These are phyloP conservation scores for Pseudomonodictys pantanalensis DNA, from an alignment of 495 filamentous ascomycete species.

Conservation along the genomic window DNA sequence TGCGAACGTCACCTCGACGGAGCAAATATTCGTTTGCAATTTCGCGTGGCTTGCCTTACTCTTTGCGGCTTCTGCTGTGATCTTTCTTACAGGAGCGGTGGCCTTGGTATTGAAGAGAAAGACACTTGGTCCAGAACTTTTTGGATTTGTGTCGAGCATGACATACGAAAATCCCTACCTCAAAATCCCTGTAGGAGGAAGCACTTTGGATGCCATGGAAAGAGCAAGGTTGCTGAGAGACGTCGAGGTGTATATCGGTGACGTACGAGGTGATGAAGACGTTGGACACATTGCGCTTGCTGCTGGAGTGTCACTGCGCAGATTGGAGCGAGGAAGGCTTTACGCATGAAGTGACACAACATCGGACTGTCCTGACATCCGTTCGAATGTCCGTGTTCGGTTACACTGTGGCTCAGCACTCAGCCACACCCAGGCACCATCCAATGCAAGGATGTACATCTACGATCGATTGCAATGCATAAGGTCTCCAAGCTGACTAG, in stretches of 20 bases:
- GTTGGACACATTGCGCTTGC: conserved; percentile 33
- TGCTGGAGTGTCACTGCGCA: conserved; percentile 17
- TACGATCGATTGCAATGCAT: conserved; percentile 3
- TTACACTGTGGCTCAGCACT: background rate
- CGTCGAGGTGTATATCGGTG: conserved; percentile 25
- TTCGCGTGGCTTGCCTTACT: conserved; percentile 27
- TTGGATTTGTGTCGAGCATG: conserved; percentile 33
- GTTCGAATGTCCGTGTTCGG: background rate
- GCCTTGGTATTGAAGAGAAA: conserved; percentile 17
- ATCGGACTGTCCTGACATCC: background rate
- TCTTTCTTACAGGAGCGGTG: conserved; percentile 16
- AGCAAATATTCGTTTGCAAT: conserved; percentile 27
- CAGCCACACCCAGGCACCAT: background rate
- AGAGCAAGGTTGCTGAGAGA: background rate
- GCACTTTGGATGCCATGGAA: conserved; percentile 6
- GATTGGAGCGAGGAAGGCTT: conserved; percentile 24
- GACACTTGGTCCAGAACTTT: conserved; percentile 28
- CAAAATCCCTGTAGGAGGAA: conserved; percentile 19
- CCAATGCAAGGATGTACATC: too few relatives aligned
- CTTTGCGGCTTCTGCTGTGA: conserved; percentile 10
- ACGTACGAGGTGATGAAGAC: conserved; percentile 21
- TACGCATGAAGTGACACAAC: conserved; percentile 2
- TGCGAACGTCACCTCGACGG: conserved; percentile 1
- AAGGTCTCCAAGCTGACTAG: background rate
- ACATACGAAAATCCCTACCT: conserved; percentile 34